These are phyloP conservation scores for Amoebophrya sp. DNA, from an alignment of 169 alveolate genomes.

Conservation along the genomic window DNA sequence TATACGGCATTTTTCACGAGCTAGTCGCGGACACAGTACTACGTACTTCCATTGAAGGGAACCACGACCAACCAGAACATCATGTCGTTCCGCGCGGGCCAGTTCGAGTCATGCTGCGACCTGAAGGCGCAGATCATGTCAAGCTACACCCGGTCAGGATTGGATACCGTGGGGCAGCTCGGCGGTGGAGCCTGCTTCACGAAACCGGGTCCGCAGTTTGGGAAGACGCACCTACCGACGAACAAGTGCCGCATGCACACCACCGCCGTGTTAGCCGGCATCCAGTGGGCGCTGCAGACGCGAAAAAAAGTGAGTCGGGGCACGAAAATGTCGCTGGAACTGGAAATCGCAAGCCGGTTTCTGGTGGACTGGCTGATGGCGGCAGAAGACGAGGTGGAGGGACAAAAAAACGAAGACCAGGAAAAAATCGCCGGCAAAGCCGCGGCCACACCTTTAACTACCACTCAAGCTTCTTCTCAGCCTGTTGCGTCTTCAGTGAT, in stretches of 20 bases:
- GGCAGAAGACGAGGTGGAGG: not conserved
- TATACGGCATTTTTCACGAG: too few species aligned
- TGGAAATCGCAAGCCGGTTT: not conserved
- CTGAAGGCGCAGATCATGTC: not conserved
- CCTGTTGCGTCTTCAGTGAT: too few species aligned
- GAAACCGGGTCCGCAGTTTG: not conserved
- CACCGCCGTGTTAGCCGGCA: not conserved
- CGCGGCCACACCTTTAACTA: not conserved
- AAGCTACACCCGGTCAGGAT: not conserved
- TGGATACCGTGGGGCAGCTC: not conserved
- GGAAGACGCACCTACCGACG: not conserved
- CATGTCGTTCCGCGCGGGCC: not conserved
- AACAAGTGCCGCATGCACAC: not conserved
- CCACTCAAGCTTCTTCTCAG: too few species aligned
- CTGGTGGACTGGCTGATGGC: not conserved
- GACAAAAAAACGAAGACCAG: not conserved
- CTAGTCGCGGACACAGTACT: too few species aligned
- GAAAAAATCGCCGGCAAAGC: not conserved
- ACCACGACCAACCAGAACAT: not conserved
- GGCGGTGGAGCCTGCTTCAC: not conserved
- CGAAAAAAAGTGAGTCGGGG: not conserved
- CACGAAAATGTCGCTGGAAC: not conserved
- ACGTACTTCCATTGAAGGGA: too few species aligned
- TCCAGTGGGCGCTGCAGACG: not conserved
- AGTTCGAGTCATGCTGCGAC: not conserved